Conservation (phyloP, 1,139 yeast genomes). For the Geotrichum bryndzae region DNA sequence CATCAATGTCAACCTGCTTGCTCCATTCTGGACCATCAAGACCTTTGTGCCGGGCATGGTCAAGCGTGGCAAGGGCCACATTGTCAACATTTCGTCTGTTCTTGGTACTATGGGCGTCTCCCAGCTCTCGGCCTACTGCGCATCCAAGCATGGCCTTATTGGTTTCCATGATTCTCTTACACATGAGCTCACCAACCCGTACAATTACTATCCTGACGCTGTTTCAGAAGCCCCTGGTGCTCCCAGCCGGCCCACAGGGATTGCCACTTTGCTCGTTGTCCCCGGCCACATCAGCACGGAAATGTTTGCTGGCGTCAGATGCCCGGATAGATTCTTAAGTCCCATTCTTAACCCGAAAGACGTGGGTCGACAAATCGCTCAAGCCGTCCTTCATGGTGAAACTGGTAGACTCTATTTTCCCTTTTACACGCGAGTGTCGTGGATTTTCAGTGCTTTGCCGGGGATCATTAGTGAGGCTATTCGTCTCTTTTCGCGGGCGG, state of each 20-base stretch:
- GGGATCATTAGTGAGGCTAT: constrained; percentile 9
- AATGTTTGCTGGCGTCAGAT: constrained; percentile 62
- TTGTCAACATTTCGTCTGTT: constrained; percentile 40
- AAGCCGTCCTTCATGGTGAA: constrained; percentile 52
- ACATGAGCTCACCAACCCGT: constrained; percentile 47
- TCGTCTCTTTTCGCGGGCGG: not conserved
- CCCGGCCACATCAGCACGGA: constrained; percentile 74
- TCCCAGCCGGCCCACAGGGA: constrained; percentile 36
- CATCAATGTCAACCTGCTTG: constrained; percentile 51
- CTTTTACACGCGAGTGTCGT: constrained; percentile 53
- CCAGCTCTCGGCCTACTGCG: constrained; percentile 67
- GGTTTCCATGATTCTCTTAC: constrained; percentile 75
- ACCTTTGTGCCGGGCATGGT: constrained; percentile 36
- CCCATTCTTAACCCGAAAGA: constrained; percentile 63
- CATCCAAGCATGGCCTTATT: constrained; percentile 75
- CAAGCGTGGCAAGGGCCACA: constrained; percentile 2
- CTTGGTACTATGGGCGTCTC: constrained; percentile 69
- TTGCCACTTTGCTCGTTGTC: constrained; percentile 66
- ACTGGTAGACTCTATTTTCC: constrained; percentile 69
- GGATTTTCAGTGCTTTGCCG: constrained; percentile 9
- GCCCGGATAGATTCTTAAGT: constrained; percentile 67
- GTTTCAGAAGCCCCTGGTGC: not conserved
- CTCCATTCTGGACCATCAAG: constrained; percentile 50
- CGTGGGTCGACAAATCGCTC: constrained; percentile 53
- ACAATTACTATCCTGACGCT: not conserved